phyloP scores from a whole-genome alignment of 1,284 basidiomycete species.

The Apiotrichum laibachii region DNA sequence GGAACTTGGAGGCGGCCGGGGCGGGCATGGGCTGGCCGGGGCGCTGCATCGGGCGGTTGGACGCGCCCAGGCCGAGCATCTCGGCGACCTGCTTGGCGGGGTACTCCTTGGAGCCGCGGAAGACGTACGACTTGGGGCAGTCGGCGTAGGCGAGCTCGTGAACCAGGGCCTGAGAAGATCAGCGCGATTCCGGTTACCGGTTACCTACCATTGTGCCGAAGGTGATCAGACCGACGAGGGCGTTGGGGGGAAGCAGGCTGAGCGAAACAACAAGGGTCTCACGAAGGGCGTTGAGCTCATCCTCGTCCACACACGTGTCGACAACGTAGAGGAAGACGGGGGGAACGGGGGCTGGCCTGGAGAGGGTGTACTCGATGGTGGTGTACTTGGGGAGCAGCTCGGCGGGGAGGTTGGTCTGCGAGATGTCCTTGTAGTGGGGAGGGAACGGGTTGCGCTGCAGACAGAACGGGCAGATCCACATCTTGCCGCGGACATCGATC shows the following conservation, averaged over 20 bases:
- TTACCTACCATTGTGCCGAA: constrained; percentile 87
- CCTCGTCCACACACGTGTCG: constrained; percentile 94
- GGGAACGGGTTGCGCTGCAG: constrained; percentile 95
- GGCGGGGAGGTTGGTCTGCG: constrained; percentile 91
- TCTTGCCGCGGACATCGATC: constrained; percentile 95
- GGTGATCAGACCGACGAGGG: constrained; percentile 92
- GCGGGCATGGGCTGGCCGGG: constrained; percentile 76
- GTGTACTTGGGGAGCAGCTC: constrained; percentile 98
- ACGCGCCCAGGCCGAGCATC: constrained; percentile 84
- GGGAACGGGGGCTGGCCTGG: constrained; percentile 84
- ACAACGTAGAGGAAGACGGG: constrained; percentile 97
- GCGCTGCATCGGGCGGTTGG: constrained; percentile 55
- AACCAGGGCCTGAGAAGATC: constrained; percentile 74
- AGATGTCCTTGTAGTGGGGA: constrained; percentile 98
- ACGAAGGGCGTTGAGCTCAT: constrained; percentile 90
- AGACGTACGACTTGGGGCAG: constrained; percentile 97
- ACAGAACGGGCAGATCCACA: constrained; percentile 99
- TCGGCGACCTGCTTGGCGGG: constrained; percentile 95
- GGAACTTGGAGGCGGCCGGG: constrained; percentile 84
- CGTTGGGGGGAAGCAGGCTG: constrained; percentile 86
- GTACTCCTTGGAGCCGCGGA: constrained; percentile 99
- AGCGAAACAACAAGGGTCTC: constrained; percentile 91
- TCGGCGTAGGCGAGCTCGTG: constrained; percentile 96
- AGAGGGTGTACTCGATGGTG: constrained; percentile 97
- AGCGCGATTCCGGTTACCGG: not conserved